phyloP scores from a whole-genome alignment of 2,329 filamentous ascomycete species.

The Fusarium oxysporum region DNA sequence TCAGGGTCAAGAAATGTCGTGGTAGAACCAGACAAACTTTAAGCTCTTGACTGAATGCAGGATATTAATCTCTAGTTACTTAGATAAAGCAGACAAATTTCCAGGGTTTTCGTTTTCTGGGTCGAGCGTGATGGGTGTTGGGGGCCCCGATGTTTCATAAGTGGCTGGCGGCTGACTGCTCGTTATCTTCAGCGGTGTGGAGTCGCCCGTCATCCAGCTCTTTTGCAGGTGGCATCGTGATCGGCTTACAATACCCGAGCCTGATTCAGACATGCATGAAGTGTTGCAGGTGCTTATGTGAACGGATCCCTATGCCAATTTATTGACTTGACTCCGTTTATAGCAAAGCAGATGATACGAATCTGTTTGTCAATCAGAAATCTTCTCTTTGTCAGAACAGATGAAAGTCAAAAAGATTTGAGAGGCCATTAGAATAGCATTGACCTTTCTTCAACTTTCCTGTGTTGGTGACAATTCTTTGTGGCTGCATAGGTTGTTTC shows the following conservation, averaged over 20 bases:
- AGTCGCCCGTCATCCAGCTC: accelerated
- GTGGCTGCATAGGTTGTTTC: neutral
- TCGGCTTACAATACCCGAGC: neutral
- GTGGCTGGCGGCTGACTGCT: no score
- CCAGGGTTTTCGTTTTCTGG: accelerated
- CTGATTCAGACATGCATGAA: no score
- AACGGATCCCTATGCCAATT: no score
- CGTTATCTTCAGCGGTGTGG: no score
- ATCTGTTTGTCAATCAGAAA: no score
- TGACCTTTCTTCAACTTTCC: accelerated
- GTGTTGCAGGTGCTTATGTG: no score
- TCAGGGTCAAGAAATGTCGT: neutral
- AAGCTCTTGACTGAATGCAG: neutral
- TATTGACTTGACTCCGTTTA: no score
- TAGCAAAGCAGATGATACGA: no score
- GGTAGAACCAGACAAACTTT: neutral
- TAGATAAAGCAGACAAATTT: accelerated
- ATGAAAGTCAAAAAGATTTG: no score
- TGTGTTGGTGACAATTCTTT: neutral
- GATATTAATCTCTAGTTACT: neutral
- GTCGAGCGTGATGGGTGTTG: accelerated
- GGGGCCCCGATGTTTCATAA: accelerated
- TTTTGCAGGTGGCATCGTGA: neutral
- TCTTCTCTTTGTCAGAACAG: no score
- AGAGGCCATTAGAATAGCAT: no score